Base-by-base conservation (phyloP, 345 rosid species). In the Acer yangbiense region DNA sequence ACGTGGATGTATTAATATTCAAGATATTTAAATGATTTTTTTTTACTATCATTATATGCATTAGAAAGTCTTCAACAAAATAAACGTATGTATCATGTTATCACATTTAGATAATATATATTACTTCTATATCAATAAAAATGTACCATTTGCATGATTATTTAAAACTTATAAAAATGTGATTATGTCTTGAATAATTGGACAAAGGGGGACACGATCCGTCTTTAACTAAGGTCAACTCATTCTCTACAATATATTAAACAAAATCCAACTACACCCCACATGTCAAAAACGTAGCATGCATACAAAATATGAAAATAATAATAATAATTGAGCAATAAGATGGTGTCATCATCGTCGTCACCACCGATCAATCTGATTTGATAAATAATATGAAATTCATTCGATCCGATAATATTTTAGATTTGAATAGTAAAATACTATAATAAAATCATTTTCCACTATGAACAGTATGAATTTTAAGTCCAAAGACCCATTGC, bases 141-240 rank as follows among this genome's bases (percentile, higher is more conserved):
- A n/a, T n/a, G n/a, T n/a, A n/a, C n/a, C n/a, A n/a, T n/a, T n/a
- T n/a, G n/a, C n/a, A n/a, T n/a, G 27, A 25, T 25, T 25, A 25
- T 25, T 25, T 60, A n/a, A 60, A 21, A 60, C 6, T n/a, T 18
- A 60, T n/a, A 18, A 60, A 21, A 60, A 18, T 58, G 21, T 60
- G 27, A 18, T 21, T 20, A n/a, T 20, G 27, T 60, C 8, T 57
- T n/a, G 10, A 9, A 57, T 60, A n/a, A 27, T 60, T 18, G 23
- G 39, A 35, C 20, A 60, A 60, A 60, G 3, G 64, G 64, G 27
- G 64, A 60, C 64, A 60, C 9, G 64, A 60, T 60, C 64, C 64
- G 64, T 60, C 4, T 16, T 62, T 68, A 68, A 68, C 55, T 43
- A 68, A 8, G 13, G 64, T 60, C 64, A 60, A 60, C 71, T 12